A percentile compares a stretch with the other conserved stretches of the same genome.
These are phyloP conservation scores for Dimocarpus longan DNA, from an alignment of 345 rosid species.

Conservation along the genomic window DNA sequence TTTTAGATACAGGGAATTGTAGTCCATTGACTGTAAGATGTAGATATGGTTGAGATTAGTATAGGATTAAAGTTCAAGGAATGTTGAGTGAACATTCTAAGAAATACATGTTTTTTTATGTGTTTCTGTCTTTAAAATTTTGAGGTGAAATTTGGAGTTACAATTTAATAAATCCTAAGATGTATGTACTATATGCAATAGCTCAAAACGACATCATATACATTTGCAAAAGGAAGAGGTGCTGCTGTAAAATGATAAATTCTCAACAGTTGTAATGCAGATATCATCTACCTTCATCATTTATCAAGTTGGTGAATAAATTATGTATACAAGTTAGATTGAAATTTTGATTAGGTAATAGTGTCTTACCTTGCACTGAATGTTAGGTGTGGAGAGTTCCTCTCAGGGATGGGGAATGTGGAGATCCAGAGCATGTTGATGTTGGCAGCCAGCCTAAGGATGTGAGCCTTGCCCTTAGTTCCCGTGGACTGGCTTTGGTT, in stretches of 20 bases:
- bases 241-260: background rate
- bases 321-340: background rate
- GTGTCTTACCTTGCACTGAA: background rate
- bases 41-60: background rate
- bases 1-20: background rate
- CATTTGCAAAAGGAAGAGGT: background rate
- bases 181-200: background rate
- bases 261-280: background rate
- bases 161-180: background rate
- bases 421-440: slow-evolving; percentile 50
- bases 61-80: background rate
- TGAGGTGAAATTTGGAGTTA: background rate
- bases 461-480: slow-evolving; percentile 52
- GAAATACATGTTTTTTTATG: background rate
- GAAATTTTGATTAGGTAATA: background rate
- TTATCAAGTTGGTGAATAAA: background rate
- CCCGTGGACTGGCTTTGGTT: slow-evolving; percentile 46
- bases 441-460: slow-evolving; percentile 63
- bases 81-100: background rate
- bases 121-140: background rate
- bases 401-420: slow-evolving; percentile 44
- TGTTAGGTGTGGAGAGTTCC: slow-evolving; percentile 62
- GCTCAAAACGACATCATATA: background rate
- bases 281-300: background rate
- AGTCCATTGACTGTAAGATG: background rate